Percentiles rank a stretch among this genome's conserved stretches.
Evolutionary conservation across 768 basidiomycete species (phyloP).

Genomic region (Crucibulum laeve): DNA sequence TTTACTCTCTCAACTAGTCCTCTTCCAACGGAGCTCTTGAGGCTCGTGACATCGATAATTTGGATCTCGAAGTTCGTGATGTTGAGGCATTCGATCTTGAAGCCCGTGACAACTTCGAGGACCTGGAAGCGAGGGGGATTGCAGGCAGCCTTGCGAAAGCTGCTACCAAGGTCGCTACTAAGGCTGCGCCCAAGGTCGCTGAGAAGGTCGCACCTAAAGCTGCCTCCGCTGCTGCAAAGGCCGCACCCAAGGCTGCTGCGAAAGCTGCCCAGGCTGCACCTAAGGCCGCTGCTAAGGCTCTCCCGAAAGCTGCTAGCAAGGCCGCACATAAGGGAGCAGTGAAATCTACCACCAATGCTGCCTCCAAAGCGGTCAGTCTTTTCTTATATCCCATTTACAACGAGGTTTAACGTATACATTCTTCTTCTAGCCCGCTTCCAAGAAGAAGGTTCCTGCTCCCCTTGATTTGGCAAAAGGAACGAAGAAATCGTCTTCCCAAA

Average conservation of each 20-base stretch:
- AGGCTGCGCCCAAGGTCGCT: neutral
- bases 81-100: neutral
- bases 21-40: neutral
- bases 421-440: too few relatives aligned
- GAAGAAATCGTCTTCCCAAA: too few relatives aligned
- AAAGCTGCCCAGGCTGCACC: neutral
- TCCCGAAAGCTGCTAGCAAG: neutral
- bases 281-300: neutral
- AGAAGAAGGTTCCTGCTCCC: too few relatives aligned
- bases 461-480: too few relatives aligned
- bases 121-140: neutral
- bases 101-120: neutral
- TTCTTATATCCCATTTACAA: too few relatives aligned
- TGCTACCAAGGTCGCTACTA: neutral
- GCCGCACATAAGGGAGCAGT: neutral
- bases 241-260: neutral
- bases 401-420: too few relatives aligned
- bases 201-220: neutral
- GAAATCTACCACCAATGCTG: neutral
- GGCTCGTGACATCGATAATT: neutral
- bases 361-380: too few relatives aligned
- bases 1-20: neutral
- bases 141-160: neutral
- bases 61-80: neutral
- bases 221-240: neutral